Evolutionary conservation across 306 rosid genomes (phyloP), one percentile per base, ranked within the genome.

Genomic region (Fragaria ananassa): DNA sequence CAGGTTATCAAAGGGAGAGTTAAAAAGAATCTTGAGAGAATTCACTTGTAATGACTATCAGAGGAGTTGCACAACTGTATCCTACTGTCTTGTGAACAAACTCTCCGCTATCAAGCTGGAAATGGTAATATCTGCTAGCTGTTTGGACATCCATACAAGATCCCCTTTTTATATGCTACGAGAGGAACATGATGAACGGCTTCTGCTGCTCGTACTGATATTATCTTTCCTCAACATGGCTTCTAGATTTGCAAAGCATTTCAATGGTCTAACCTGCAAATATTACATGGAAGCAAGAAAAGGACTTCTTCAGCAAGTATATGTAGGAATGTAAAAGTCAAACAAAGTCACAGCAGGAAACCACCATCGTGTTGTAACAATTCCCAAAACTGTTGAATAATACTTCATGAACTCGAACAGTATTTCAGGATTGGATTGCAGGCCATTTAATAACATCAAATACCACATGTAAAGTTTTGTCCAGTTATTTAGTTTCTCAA

Each of bases 241-340:
- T 81, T 89, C 93, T 65, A 93, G 77, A 78, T 90, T 91, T 77
- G 76, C 91, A 76, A 94, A 94, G 87, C 93, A 91, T 82, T 83
- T 88, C 90, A 94, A 75, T 46, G 97, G 93, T 77, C 84, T 83
- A 76, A 94, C 97, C 98, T 94, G 97, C 37, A 78, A 34, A 76
- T 65, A 64, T 79, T 53, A 70, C 27, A 58, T 19, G 58, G 62
- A 78, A 21, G 75, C 72, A 68, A 71, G 56, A 71, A 56, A n/a
- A 39, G 31, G 65, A 53, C 49, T 19, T 10, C 34, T 54, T 82
- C 76, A 68, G 74, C 63, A 23, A 57, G 8, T 8, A 60, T 19
- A 41, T 25, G 44, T 53, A 46, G 21, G 57, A 46, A 68, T 27
- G 18, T 23, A 42, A 6, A 44, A 42, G 1, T 12, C 14, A 25